Base-by-base conservation (phyloP, 2,329 filamentous ascomycete species). In the Alternaria atra region DNA sequence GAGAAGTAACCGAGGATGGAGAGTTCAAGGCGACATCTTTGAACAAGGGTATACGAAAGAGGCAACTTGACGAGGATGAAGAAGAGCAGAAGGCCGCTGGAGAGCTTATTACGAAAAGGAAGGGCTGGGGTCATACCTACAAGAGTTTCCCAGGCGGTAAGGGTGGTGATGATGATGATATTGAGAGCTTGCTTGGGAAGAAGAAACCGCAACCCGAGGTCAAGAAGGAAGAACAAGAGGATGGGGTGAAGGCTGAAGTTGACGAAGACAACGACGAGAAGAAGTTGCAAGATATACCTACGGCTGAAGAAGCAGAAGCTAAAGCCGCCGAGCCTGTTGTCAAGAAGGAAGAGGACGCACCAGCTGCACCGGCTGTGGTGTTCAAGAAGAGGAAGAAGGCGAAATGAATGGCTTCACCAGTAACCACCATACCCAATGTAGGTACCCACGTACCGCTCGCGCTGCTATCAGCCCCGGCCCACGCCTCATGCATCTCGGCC, bases 301-400 rank as follows among this genome's bases (percentile, higher is more conserved):
- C 70, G 5, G 68, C 75, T 62, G 74, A 74, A 20, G 71, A 64
- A 58, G 72, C 66, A 6, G 60, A 63, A 50, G 64, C 63, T 2
- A 68, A 66, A 15, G 64, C 47, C 67, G 68, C 58, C 47, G 56
- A 59, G 15, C 47, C 52, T 15, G 27, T 50, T 6, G 43, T 68
- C 8, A 73, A 72, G 48, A 61, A 67, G 23, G 74, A 69, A n/a
- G 68, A 72, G 30, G 67, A 66, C 17, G 61, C 60, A 4, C 60
- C 68, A 6, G 68, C 69, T 37, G 66, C 65, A 46, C 74, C 75
- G 6, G 83, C 85, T 3, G 84, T 93, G 2, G 82, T 93, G 3
- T 95, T 94, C 79, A 94, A 94, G 80, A 94, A 93, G 81, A 83
- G 91, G 55, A 94, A 93, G 73, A 94, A 87, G 13, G 81, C 86